Evolutionary conservation across 768 basidiomycete genomes (phyloP).

Genomic region (Mycena olivaceomarginata): DNA sequence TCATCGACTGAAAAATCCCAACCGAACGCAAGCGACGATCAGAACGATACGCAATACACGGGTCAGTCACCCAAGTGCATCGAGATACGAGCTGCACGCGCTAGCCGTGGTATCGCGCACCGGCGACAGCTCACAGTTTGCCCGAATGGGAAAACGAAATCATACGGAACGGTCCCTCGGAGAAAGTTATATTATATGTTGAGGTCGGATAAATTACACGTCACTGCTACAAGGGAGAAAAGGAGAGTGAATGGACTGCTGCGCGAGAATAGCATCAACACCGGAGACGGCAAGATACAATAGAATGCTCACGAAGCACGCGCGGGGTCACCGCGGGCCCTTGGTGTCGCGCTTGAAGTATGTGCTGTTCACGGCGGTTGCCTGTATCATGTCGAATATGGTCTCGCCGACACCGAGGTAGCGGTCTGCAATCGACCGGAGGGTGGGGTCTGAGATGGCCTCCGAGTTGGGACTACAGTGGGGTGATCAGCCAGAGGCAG

Average conservation of each 20-base stretch:
- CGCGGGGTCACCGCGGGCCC: conserved; percentile 54
- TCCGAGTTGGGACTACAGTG: conserved; percentile 78
- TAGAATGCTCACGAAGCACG: neutral
- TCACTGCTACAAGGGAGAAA: conserved; percentile 25
- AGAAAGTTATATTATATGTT: conserved; percentile 13
- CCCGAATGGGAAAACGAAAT: neutral
- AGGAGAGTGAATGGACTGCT: conserved; percentile 10
- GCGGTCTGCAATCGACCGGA: conserved; percentile 85
- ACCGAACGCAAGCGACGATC: neutral
- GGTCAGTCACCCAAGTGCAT: neutral
- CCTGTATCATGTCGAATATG: conserved; percentile 90
- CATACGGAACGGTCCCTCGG: neutral
- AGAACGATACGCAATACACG: neutral
- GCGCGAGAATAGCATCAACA: conserved; percentile 25
- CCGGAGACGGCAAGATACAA: neutral
- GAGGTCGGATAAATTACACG: conserved; percentile 41
- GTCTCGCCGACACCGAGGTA: conserved; percentile 93
- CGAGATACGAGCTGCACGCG: neutral
- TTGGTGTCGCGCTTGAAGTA: conserved; percentile 83
- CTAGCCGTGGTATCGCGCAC: neutral
- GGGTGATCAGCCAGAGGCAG: neutral
- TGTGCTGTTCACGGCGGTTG: conserved; percentile 88
- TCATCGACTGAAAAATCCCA: neutral
- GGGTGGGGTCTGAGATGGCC: conserved; percentile 84
- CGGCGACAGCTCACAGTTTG: neutral